Evolutionary conservation across 495 filamentous ascomycete genomes (phyloP), one percentile per base, ranked within the genome.

Genomic region (Aspergillus affinis): DNA sequence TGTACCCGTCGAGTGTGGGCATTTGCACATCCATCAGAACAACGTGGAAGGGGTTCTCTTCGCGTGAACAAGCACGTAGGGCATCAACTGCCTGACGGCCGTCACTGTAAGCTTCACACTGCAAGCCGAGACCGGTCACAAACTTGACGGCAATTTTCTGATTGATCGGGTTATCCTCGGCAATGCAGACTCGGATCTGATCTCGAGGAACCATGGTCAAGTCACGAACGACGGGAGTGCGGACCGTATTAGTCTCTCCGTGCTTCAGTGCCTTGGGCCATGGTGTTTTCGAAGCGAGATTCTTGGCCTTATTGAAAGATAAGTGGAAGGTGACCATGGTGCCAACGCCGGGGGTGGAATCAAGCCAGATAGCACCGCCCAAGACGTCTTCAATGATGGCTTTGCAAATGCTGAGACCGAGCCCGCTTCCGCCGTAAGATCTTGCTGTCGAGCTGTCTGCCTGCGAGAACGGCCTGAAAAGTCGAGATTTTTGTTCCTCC

Each of bases 1-100:
- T 89, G 73, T 96, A 97, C n/a, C 92, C 92, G 68, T 96, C 92
- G 2, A 96, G 82, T 7, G 92, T 86, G 0, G 92, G 92, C 92
- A 97, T 97, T 76, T 96, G 92, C 30, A 93, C 90, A 70, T 97
- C 92, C 92, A 97, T 96, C 27, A 97, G 80, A 19, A 96, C 89
- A 23, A 97, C 82, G 65, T 84, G 80, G 71, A 83, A 84, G 2
- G 92, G 92, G 7, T 77, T 76, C 6, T 87, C 89, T 61, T 89
- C 85, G 20, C 73, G 75, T 1, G 88, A 86, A 59, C 83, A 87
- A n/a, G 81, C 77, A 23, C 87, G 86, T 15, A 97, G 77, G 5
- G 91, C 92, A 66, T 95, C 91, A 29, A 97, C 89, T 5, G 91
- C 90, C 69, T 92, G 90, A 36, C 85, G 81, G 2, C 92, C 92